A percentile compares a stretch with the other conserved stretches of the same genome.
phyloP scores from a whole-genome alignment of 495 filamentous ascomycete species.

The Penicillium cinerascens region DNA sequence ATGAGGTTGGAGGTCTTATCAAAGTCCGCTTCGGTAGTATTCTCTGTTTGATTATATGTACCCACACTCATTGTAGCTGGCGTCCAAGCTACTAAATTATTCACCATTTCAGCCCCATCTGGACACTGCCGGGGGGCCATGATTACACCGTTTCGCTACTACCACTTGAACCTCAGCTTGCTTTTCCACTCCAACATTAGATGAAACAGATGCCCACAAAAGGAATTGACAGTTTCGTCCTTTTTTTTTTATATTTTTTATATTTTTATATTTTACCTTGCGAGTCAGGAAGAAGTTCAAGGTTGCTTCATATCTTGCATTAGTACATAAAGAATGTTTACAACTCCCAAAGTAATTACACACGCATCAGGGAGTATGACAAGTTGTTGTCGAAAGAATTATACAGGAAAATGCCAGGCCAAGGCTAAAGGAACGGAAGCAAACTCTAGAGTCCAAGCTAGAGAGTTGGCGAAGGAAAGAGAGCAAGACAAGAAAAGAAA shows the following conservation, averaged over 20 bases:
- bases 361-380: background rate
- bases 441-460: constrained; percentile 4
- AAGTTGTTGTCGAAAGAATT: background rate
- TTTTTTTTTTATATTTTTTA: too few relatives aligned
- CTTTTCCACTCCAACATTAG: too few relatives aligned
- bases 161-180: too few relatives aligned
- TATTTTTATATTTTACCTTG: too few relatives aligned
- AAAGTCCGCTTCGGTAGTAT: constrained; percentile 57
- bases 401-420: background rate
- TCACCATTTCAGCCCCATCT: too few relatives aligned
- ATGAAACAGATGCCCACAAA: too few relatives aligned
- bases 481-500: constrained; percentile 2
- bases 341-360: constrained; percentile 6
- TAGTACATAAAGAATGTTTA: constrained; percentile 14
- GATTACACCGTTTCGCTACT: too few relatives aligned
- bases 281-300: background rate
- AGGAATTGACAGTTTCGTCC: too few relatives aligned
- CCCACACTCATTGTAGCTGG: too few relatives aligned
- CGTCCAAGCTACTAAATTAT: too few relatives aligned
- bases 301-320: constrained; percentile 7
- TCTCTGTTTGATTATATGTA: too few relatives aligned
- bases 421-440: constrained; percentile 2
- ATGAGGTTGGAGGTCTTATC: constrained; percentile 55
- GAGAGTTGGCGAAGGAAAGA: background rate
- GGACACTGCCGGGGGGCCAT: too few relatives aligned